Evolutionary conservation across 2,329 filamentous ascomycete genomes (phyloP), one percentile per base, ranked within the genome.

Genomic region (Fusarium sp.): DNA sequence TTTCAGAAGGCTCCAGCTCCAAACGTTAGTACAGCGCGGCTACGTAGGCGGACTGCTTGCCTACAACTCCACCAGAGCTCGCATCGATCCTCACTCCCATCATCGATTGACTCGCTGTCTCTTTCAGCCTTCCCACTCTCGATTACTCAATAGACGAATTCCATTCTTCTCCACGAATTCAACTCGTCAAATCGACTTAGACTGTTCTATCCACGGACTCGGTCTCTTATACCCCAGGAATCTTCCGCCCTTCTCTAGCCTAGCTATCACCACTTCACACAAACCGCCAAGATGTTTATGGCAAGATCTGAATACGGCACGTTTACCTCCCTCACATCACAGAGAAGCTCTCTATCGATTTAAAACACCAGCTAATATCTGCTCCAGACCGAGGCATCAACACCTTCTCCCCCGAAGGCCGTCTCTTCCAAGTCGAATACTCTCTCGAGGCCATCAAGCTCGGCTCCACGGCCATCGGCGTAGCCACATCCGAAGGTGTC

Each of bases 401-500:
- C 89, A 99, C 96, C 89, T 99, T 99, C 90, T 99, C 96, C 78
- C 96, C 96, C 69, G 96, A 99, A 89, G 96, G 96, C 80, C 96
- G 96, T 85, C 93, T 99, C 83, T 99, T 99, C 90, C 96, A 99
- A 87, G 96, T 99, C 87, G 96, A 99, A 92, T 99, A 99, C 90
- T 98, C 96, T 67, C 92, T 99, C 83, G 96, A 99, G 88, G 96
- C 96, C 84, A 99, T 99, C 90, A 99, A 99, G 88, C 93, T 98
- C 76, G 96, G 96, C 76, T 97, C 93, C 78, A 99, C 96, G 76
- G 96, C 96, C 80, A 99, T 99, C 85, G 96, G 96, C 78, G 95
- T 99, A 75, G 94, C 96, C 78, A 99, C 96, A 52, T 93, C 93
- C 64, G 93, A 97, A 81, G 96, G 96, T 79, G 95, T 98, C 69